These are phyloP conservation scores for Chalciporus chontae DNA, from an alignment of 768 basidiomycete genomes.

Conservation along the genomic window DNA sequence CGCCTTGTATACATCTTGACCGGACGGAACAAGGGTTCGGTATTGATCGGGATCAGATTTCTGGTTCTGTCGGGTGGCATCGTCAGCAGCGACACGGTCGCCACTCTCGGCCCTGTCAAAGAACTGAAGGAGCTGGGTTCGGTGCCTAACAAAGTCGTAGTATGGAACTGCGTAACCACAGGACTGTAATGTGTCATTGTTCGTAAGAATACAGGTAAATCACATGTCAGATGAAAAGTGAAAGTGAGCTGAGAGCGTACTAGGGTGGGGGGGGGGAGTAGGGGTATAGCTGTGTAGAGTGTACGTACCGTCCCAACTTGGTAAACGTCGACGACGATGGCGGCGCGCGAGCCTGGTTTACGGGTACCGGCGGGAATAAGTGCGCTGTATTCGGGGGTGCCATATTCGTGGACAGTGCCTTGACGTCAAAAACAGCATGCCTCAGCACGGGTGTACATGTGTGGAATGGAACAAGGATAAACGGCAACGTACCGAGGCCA, in stretches of 20 bases:
- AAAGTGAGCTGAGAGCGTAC: background rate
- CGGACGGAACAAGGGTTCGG: background rate
- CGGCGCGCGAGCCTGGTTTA: conserved; percentile 55
- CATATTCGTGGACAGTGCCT: conserved; percentile 63
- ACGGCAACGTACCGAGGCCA: conserved; percentile 42
- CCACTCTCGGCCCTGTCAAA: conserved; percentile 39
- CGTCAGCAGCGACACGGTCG: conserved; percentile 30
- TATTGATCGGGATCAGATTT: background rate
- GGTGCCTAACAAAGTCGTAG: conserved; percentile 55
- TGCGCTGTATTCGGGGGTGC: conserved; percentile 54
- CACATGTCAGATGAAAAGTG: background rate
- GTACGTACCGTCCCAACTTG: conserved; percentile 47
- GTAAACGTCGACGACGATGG: conserved; percentile 56
- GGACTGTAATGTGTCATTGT: conserved; percentile 39
- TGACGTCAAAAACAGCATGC: background rate
- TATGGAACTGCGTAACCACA: conserved; percentile 65
- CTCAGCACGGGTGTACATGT: background rate
- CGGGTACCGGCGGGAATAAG: conserved; percentile 47
- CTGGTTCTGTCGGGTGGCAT: background rate
- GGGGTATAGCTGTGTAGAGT: background rate
- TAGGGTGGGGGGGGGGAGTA: background rate
- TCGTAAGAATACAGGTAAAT: background rate
- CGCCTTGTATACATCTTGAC: conserved; percentile 6
- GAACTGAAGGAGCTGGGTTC: conserved; percentile 46
- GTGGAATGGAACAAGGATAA: background rate